These are phyloP conservation scores for Centaurea solstitialis DNA, from an alignment of 129 eudicot species.

Conservation along the genomic window DNA sequence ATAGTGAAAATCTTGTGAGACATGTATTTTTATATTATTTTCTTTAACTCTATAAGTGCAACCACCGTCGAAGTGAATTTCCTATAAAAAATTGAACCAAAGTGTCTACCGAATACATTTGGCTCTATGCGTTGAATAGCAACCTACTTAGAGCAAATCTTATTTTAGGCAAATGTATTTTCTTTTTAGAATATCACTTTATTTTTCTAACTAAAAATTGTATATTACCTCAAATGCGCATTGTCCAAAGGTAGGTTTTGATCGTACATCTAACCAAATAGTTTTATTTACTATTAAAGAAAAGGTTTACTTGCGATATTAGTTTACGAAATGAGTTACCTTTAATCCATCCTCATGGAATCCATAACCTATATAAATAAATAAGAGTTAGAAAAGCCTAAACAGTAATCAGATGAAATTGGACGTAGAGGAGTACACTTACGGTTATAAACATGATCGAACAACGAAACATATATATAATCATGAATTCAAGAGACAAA, in stretches of 20 bases:
- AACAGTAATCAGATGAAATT: not conserved
- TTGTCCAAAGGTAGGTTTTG: no score
- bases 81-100: not conserved
- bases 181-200: not conserved
- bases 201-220: not conserved
- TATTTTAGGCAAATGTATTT: not conserved
- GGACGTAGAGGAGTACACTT: not conserved
- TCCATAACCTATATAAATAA: slow-evolving; percentile 68
- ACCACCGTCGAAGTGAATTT: not conserved
- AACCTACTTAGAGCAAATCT: not conserved
- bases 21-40: not conserved
- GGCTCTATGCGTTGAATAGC: not conserved
- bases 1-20: not conserved
- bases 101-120: not conserved
- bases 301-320: no score
- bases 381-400: not conserved
- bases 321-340: no score
- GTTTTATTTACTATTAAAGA: no score
- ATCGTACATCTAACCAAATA: no score
- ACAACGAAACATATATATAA: not conserved
- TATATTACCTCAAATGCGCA: not conserved
- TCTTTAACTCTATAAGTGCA: not conserved
- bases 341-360: slow-evolving; percentile 96
- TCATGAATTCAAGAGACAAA: not conserved
- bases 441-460: no score